A percentile compares a stretch with the other conserved stretches of the same genome.
These are phyloP conservation scores for Yamadazyma nakazawae DNA, from an alignment of 805 yeast genomes.

Conservation along the genomic window DNA sequence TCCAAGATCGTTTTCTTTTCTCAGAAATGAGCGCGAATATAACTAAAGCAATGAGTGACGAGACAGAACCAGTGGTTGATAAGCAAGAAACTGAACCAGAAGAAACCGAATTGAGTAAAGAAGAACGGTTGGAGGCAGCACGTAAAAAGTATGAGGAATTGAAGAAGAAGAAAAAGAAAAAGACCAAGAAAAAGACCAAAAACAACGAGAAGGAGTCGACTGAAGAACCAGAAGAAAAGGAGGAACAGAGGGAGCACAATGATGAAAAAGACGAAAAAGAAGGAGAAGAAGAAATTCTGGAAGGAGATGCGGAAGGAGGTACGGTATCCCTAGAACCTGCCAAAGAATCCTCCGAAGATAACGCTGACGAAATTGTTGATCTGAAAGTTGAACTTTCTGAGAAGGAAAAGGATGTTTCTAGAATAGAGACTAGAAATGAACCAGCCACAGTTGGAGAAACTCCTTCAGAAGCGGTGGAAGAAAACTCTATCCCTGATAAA, in stretches of 20 bases:
- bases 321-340: background rate
- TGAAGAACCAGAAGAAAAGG: slow-evolving; percentile 12
- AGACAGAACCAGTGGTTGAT: slow-evolving; percentile 2
- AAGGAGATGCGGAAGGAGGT: background rate
- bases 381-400: background rate
- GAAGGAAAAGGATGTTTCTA: background rate
- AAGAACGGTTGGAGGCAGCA: slow-evolving; percentile 70
- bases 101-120: slow-evolving; percentile 36
- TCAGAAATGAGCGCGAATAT: background rate
- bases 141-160: slow-evolving; percentile 69
- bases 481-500: background rate
- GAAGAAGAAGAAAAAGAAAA: slow-evolving; percentile 53
- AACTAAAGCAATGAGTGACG: slow-evolving; percentile 8
- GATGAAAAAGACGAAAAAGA: background rate
- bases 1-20: too few relatives aligned
- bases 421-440: background rate
- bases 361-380: too few relatives aligned
- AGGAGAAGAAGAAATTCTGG: background rate
- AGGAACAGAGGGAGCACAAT: slow-evolving; percentile 1
- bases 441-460: background rate
- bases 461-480: background rate
- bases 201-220: background rate
- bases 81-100: background rate
- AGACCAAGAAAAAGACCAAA: slow-evolving; percentile 15
- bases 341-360: background rate